These are phyloP conservation scores for Cladobotryum protrusum DNA, from an alignment of 2,329 filamentous ascomycete genomes.

Conservation along the genomic window DNA sequence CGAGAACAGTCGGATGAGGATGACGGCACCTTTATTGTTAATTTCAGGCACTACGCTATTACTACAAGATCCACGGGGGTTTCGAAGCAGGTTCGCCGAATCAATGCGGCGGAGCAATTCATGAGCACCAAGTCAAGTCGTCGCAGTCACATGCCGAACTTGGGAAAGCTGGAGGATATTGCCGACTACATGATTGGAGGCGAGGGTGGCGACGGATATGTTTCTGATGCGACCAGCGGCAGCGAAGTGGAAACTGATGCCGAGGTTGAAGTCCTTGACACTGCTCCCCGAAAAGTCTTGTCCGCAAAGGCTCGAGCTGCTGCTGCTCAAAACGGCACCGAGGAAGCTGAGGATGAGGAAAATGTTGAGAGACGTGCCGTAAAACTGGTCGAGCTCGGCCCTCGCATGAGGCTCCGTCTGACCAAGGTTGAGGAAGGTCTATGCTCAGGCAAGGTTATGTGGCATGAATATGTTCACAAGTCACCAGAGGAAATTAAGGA, in stretches of 20 bases:
- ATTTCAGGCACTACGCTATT: constrained; percentile 91
- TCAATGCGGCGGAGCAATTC: constrained; percentile 81
- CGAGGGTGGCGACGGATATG: constrained; percentile 69
- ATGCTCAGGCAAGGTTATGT: constrained; percentile 86
- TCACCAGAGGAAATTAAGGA: constrained; percentile 68
- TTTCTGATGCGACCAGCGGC: constrained; percentile 77
- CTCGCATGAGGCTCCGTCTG: constrained; percentile 79
- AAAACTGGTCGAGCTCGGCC: constrained; percentile 87
- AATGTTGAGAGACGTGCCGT: constrained; percentile 79
- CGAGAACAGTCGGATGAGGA: constrained; percentile 58
- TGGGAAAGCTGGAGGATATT: constrained; percentile 86
- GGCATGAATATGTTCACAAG: constrained; percentile 94
- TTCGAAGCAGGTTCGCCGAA: constrained; percentile 72
- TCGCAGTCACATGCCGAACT: constrained; percentile 72
- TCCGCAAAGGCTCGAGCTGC: constrained; percentile 44
- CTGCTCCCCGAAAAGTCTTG: constrained; percentile 55
- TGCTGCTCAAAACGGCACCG: constrained; percentile 32
- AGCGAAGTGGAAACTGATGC: constrained; percentile 92
- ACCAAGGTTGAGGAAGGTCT: constrained; percentile 96
- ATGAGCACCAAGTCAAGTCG: constrained; percentile 53
- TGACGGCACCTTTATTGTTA: constrained; percentile 71
- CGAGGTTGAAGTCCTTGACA: constrained; percentile 79
- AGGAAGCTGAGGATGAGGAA: constrained; percentile 43
- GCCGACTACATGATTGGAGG: constrained; percentile 89
- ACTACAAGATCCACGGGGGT: constrained; percentile 81